These are phyloP conservation scores for Candida ulmi DNA, from an alignment of 805 yeast species.

Conservation along the genomic window DNA sequence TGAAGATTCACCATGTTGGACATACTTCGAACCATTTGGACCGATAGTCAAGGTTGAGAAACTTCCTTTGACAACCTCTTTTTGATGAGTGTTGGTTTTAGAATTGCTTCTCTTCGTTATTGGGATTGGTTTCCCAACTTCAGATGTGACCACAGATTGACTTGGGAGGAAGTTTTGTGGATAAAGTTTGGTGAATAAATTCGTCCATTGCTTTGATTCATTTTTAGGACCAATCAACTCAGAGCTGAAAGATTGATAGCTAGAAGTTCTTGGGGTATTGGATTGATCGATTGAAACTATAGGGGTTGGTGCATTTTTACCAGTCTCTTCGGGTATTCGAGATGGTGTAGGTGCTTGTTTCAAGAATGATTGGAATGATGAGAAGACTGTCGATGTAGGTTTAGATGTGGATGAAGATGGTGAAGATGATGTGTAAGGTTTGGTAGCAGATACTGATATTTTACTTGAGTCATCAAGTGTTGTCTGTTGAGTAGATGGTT, in stretches of 20 bases:
- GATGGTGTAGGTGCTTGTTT: background rate
- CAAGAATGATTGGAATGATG: background rate
- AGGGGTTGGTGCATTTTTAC: too few relatives aligned
- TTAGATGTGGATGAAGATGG: too few relatives aligned
- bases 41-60: conserved; percentile 23
- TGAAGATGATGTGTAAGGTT: too few relatives aligned
- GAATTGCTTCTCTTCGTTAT: too few relatives aligned
- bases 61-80: conserved; percentile 15
- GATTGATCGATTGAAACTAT: too few relatives aligned
- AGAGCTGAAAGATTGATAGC: background rate
- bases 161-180: conserved; percentile 9
- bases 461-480: too few relatives aligned
- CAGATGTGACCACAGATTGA: conserved; percentile 15
- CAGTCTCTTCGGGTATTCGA: background rate
- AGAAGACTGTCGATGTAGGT: background rate
- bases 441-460: too few relatives aligned
- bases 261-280: too few relatives aligned
- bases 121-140: conserved; percentile 18
- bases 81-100: background rate
- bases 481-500: too few relatives aligned
- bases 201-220: conserved; percentile 11
- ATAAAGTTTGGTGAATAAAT: conserved; percentile 9
- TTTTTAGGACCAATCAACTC: background rate
- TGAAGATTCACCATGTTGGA: conserved; percentile 23
- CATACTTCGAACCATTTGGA: conserved; percentile 20